Evolutionary conservation across 371 early-diverging fungal species (phyloP), one percentile per base, ranked within the genome.

Genomic region (Capillidium rhysosporum): DNA sequence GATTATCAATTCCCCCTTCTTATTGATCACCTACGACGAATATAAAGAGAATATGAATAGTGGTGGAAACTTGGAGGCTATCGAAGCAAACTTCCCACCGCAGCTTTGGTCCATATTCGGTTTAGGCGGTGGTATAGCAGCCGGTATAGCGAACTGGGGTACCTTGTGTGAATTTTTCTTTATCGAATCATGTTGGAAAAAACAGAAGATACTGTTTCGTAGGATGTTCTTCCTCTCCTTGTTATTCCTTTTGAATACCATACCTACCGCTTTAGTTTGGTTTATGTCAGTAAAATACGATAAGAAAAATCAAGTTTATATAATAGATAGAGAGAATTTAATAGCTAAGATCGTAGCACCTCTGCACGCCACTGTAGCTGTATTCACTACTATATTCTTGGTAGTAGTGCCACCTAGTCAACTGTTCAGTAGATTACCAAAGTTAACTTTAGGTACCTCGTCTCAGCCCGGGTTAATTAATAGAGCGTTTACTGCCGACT

Each of bases 401-500:
- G 66, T 83, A 4, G 70, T 85, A 39, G 65, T 80, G 29, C 85
- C 88, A 0, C 71, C 79, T 1, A 71, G 79, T 21, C 65, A 65
- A 30, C 67, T 86, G 34, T 86, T 88, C 61, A 65, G 71, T 44
- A 64, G 64, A 23, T 58, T 60, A 23, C 65, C 64, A 48, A 73
- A 70, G 59, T 68, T 69, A 44, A 62, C 60, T 9, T 48, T 64
- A 1, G 49, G 56, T 18, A 58, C 61, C 0, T 65, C 68, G 24
- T 49, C 59, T 1, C 60, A 62, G 41, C 61, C 63, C 46, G 68
- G 73, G 16, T 63, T 84, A 1, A 80, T 80, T 31, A 73, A 72
- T 54, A 75, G 75, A 30, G 70, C 76, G 0, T 91, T 88, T 56
- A 84, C 88, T 0, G 79, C 82, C 28, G 85, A 79, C 58, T 87